Percentiles rank a stretch among this genome's conserved stretches.
These are phyloP conservation scores for Agaricales sp. DNA, from an alignment of 1,284 basidiomycete species.

Conservation along the genomic window DNA sequence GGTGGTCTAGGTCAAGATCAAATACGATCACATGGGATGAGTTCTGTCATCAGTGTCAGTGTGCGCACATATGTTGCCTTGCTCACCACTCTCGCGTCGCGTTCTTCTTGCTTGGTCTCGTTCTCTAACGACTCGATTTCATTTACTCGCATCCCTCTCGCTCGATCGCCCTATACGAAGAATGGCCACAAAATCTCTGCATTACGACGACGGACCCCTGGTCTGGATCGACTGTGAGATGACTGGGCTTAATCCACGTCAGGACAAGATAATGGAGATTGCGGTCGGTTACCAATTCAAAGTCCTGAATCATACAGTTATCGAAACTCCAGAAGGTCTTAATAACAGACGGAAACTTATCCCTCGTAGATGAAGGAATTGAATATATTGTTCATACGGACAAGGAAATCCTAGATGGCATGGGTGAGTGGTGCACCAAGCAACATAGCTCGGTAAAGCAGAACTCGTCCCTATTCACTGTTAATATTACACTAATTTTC, in stretches of 20 bases:
- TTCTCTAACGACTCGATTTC: background rate
- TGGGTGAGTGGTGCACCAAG: constrained; percentile 46
- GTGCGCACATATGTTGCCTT: background rate
- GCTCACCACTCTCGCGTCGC: background rate
- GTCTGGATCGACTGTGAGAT: constrained; percentile 91
- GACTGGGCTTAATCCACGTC: constrained; percentile 59
- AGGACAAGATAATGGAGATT: constrained; percentile 70
- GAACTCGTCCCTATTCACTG: constrained; percentile 2
- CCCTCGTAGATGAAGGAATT: constrained; percentile 65
- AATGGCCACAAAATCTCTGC: constrained; percentile 19
- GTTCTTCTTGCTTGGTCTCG: background rate
- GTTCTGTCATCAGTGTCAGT: too few species aligned
- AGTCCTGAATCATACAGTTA: constrained; percentile 7
- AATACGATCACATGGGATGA: too few species aligned
- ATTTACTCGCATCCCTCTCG: background rate
- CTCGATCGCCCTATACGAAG: constrained; percentile 2
- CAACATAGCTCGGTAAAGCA: constrained; percentile 59
- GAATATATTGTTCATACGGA: constrained; percentile 62
- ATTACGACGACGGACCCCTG: constrained; percentile 53
- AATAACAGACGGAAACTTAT: constrained; percentile 72
- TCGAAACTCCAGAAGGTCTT: constrained; percentile 42
- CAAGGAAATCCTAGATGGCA: constrained; percentile 55
- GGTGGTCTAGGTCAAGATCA: background rate
- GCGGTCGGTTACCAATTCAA: constrained; percentile 33
- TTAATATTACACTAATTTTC: constrained; percentile 1